phyloP scores from a whole-genome alignment of 345 rosid genomes.

The Eucalyptus albens region DNA sequence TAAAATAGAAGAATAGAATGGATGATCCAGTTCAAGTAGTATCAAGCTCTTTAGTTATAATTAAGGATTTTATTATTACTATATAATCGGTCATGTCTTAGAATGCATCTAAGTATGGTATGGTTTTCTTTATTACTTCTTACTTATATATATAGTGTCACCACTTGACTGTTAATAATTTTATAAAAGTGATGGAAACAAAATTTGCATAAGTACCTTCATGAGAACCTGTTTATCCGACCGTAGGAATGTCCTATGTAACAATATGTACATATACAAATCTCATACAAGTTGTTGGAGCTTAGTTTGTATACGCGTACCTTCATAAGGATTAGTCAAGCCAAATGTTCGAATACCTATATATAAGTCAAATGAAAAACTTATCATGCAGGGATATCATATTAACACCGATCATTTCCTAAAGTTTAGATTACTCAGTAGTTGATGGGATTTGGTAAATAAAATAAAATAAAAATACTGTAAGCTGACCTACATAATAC shows the following conservation, averaged over 20 bases:
- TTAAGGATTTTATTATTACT: background rate
- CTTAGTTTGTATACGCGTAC: background rate
- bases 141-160: background rate
- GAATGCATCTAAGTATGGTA: background rate
- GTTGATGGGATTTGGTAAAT: background rate
- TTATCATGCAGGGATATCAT: background rate
- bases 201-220: background rate
- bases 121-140: background rate
- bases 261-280: background rate
- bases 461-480: background rate
- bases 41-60: background rate
- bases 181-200: background rate
- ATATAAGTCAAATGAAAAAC: background rate
- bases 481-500: background rate
- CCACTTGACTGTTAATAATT: background rate
- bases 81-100: background rate
- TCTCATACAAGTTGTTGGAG: background rate
- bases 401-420: background rate
- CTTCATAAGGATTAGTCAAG: background rate
- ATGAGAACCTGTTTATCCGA: background rate
- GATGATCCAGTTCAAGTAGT: background rate
- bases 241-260: background rate
- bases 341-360: background rate
- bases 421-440: background rate
- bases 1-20: background rate